Base-by-base conservation (phyloP, 208 protist species). In the Endotrypanum monterogeii region DNA sequence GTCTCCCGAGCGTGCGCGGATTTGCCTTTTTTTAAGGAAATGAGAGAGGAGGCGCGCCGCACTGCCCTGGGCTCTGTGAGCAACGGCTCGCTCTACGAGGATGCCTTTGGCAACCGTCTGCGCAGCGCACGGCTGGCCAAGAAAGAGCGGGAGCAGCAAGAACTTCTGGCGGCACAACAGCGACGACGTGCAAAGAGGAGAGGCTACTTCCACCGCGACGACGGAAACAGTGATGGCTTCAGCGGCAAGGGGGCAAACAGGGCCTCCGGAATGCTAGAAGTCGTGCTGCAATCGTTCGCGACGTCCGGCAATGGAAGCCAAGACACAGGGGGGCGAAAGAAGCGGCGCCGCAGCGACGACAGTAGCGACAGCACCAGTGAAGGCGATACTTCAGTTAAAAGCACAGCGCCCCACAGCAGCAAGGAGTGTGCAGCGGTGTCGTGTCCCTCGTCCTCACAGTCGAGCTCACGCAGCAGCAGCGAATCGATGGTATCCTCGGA, bases 101-200 rank as follows among this genome's bases (percentile, higher is more conserved):
- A 95, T 55, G 83, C 83, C 48, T 89, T 83, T 50, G 91, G 91
- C 69, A 93, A 91, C 69, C 83, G 87, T 5, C 78, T 95, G 14
- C 91, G 91, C 75, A 96, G 91, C 69, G 86, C 88, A 18, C 89
- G 91, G 2, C 73, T 93, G 9, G 91, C 91, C 23, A 68, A 84
- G 61, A 92, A 91, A 67, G 84, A 92, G 74, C 82, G 76, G 9
- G 82, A 84, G 67, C 48, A 75, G 28, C 87, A 71, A 30, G 78
- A 81, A 20, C 41, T 78, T 51, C 78, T 79, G 35, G 82, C 79
- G 16, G 83, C 79, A 28, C 73, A 65, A 56, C 76, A 78, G 54
- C 79, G 80, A n/a, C 76, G 75, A 60, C 73, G 74, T 23, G 84
- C 80, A 56, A 83, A 76, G 79, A 74, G 71, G 20, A 87, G 79